Base-by-base conservation (phyloP, 257 asterid genomes). In the Jasminum sambac region DNA sequence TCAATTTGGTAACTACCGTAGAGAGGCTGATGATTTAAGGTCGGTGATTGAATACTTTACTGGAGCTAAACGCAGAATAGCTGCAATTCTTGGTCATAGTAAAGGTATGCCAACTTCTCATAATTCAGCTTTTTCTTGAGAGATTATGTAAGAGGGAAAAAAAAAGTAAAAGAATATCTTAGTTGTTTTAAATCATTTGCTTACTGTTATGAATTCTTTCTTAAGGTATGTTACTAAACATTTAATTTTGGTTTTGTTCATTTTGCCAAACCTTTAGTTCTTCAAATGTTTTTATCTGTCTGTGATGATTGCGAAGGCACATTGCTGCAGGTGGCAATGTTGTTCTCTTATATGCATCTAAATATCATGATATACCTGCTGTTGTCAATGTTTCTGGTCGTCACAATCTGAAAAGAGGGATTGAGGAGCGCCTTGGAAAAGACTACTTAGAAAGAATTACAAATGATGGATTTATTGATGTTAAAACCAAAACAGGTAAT, bases 301-400 rank as follows among this genome's bases (percentile, higher is more conserved):
- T 62, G 61, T 77, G 24, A 50, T 50, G 11, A 55, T 21, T 21
- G 23, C 62, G 0, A 11, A 4, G 39, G 8, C 4, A 38, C 25
- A 63, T 11, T 76, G 30, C 74, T 73, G 72, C 89, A 90, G 98
- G 96, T 73, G 96, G 96, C 39, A 62, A 78, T 77, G 79, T 80
- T 74, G 96, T 88, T 66, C 91, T 90, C 63, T 80, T 92, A 43
- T 90, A 92, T 79, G 92, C 88, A 69, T 30, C 36, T 30, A 30
- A 30, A 30, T 30, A 30, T 79, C 95, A 83, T 58, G 92, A 92
- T 70, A 81, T 88, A 75, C 76, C 74, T 46, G 87, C 85, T 0
- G 86, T 94, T 40, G 73, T 94, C 74, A 94, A 91, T 84, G 65
- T 88, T 67, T 91, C 99, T 58, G 98, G 96, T 48, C 95, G 99